Base-by-base conservation (phyloP, 139 green algal species). In the Chlorella ohadii region DNA sequence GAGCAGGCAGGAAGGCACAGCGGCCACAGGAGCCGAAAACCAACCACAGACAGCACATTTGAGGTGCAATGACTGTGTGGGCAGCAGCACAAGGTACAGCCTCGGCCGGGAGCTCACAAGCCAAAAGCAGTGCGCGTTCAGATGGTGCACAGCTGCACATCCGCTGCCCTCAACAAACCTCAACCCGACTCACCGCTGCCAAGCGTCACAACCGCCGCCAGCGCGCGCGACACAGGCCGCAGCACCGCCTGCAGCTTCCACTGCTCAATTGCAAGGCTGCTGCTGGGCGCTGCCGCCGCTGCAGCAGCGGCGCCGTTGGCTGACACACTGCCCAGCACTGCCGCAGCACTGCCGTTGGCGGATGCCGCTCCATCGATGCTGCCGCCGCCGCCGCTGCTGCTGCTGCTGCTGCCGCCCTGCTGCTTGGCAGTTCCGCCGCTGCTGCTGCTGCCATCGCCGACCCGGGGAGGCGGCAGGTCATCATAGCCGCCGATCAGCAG, bases 131-230 rank as follows among this genome's bases (percentile, higher is more conserved):
- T n/a, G n/a, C n/a, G n/a, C n/a, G n/a, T n/a, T n/a, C n/a, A n/a
- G n/a, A n/a, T n/a, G n/a, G 51, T 13, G 22, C 51, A 22, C 51
- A 59, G 22, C 12, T 22, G 68, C 67, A 74, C 20, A 20, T 11
- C 38, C 12, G 20, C 36, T 7, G 67, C 6, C 19, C 67, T n/a
- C 65, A 72, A 22, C 51, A 25, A 28, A 16, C 65, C 20, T 4
- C 6, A 6, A 31, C 7, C 13, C 27, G 11, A 1, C 41, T 17
- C 72, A 79, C 77, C 77, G 28, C 70, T 79, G 80, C 80, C 80
- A 15, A 85, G 68, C 36, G 80, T 85, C 33, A 85, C n/a, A 0
- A 39, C 55, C 1, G 80, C 80, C 16, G 80, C 74, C 63, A 83
- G 28, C 13, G 83, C 83, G 11, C 64, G 74, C 2, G 83, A 33